Conservation (phyloP, 2,329 filamentous ascomycete genomes). For the Pyrenophora tritici-repentis region DNA sequence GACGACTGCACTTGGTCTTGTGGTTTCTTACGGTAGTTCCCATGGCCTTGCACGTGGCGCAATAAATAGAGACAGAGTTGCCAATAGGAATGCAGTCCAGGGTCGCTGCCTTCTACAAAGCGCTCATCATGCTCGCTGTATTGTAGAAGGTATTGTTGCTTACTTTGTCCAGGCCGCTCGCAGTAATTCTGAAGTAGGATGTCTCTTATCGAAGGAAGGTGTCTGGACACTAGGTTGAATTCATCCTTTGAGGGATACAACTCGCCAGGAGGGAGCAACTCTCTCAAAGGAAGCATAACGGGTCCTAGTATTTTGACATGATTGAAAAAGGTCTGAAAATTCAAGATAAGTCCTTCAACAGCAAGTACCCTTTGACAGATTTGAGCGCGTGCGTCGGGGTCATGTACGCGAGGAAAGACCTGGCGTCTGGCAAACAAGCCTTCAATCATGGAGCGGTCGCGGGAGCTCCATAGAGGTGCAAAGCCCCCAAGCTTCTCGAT, state of each 20-base stretch:
- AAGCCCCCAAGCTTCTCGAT: slow-evolving; percentile 11
- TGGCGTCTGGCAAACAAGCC: slow-evolving; percentile 5
- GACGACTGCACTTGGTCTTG: neutral
- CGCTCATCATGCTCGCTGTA: slow-evolving; percentile 5
- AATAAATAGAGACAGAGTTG: slow-evolving; percentile 16
- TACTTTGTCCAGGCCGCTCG: neutral
- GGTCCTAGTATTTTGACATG: slow-evolving; percentile 14
- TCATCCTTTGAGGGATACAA: slow-evolving; percentile 5
- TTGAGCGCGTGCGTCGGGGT: slow-evolving; percentile 6
- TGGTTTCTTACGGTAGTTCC: neutral
- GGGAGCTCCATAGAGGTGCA: slow-evolving; percentile 9
- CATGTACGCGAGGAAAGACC: slow-evolving; percentile 8
- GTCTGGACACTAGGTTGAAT: slow-evolving; percentile 6
- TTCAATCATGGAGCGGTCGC: slow-evolving; percentile 7
- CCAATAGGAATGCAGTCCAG: slow-evolving; percentile 10
- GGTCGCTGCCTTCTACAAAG: slow-evolving; percentile 4
- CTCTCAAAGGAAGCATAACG: slow-evolving; percentile 12
- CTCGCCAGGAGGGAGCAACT: slow-evolving; percentile 5
- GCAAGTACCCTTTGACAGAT: slow-evolving; percentile 10
- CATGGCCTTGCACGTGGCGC: neutral
- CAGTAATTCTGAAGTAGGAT: slow-evolving; percentile 8
- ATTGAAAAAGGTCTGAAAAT: slow-evolving; percentile 18
- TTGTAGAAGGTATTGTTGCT: slow-evolving; percentile 3
- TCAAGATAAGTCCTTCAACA: slow-evolving; percentile 9
- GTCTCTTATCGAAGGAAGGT: slow-evolving; percentile 12